Percentiles rank a stretch among this genome's conserved stretches.
Conservation (phyloP, 2,329 filamentous ascomycete genomes). For the Cordyceps farinosa region DNA sequence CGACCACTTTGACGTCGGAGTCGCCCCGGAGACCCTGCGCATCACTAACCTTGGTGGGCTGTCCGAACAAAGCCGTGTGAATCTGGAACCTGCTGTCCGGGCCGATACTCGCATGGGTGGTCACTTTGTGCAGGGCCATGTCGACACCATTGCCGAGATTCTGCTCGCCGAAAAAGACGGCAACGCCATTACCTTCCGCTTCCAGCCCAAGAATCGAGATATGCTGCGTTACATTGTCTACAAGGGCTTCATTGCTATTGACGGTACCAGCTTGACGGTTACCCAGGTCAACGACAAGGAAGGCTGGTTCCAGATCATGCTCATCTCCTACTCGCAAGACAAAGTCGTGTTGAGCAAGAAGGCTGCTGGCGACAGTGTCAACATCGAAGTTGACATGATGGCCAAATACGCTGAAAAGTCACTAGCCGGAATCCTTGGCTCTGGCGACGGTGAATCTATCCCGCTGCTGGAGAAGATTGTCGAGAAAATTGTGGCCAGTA, state of each 20-base stretch:
- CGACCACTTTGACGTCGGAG: slow-evolving; percentile 78
- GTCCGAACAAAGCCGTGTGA: slow-evolving; percentile 64
- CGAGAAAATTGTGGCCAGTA: slow-evolving; percentile 69
- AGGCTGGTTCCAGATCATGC: slow-evolving; percentile 93
- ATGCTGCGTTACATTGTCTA: slow-evolving; percentile 87
- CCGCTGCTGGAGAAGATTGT: slow-evolving; percentile 69
- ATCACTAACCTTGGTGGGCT: slow-evolving; percentile 89
- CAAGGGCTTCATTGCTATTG: slow-evolving; percentile 93
- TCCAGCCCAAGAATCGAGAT: slow-evolving; percentile 64
- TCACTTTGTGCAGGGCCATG: slow-evolving; percentile 96
- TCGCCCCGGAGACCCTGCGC: slow-evolving; percentile 92
- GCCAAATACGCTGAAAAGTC: slow-evolving; percentile 89
- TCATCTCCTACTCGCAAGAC: slow-evolving; percentile 95
- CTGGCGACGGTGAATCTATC: slow-evolving; percentile 47
- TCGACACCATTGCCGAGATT: slow-evolving; percentile 83
- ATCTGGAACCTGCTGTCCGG: slow-evolving; percentile 90
- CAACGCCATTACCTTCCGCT: slow-evolving; percentile 83
- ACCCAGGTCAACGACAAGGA: slow-evolving; percentile 77
- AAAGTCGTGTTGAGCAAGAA: slow-evolving; percentile 81
- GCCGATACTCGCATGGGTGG: slow-evolving; percentile 94
- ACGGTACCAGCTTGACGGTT: slow-evolving; percentile 91
- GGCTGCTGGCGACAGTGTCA: slow-evolving; percentile 74
- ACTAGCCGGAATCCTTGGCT: slow-evolving; percentile 65
- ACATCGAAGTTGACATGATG: slow-evolving; percentile 89
- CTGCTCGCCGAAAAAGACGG: slow-evolving; percentile 72